Evolutionary conservation across 805 yeast genomes (phyloP).

Genomic region (Lachancea mirantina): DNA sequence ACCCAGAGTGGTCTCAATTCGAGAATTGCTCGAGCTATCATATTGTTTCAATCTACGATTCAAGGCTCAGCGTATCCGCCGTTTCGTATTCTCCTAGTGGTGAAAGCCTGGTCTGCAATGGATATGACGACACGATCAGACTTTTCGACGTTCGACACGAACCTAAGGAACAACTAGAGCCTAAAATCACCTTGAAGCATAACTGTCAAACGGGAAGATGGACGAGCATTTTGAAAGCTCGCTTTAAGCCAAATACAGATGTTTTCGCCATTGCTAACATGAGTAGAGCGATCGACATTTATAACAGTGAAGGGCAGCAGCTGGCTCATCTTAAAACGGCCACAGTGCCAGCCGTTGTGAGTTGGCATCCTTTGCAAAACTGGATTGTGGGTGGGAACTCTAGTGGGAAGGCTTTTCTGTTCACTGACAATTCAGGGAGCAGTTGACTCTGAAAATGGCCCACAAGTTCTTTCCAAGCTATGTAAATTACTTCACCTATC

Average conservation of each 20-base stretch:
- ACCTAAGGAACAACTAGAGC: constrained; percentile 38
- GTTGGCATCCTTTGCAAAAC: constrained; percentile 77
- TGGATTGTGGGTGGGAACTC: constrained; percentile 95
- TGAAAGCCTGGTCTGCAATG: constrained; percentile 75
- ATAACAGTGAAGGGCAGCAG: constrained; percentile 66
- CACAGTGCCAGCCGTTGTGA: constrained; percentile 87
- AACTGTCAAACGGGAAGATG: constrained; percentile 96
- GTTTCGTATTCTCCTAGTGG: constrained; percentile 70
- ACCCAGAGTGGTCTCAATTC: constrained; percentile 51
- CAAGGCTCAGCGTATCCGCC: constrained; percentile 75
- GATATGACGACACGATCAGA: constrained; percentile 80
- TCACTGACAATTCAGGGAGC: too few species aligned
- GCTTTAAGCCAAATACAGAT: constrained; percentile 70
- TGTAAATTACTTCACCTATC: too few species aligned
- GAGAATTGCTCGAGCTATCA: constrained; percentile 36
- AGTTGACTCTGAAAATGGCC: too few species aligned
- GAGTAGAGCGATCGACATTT: constrained; percentile 82
- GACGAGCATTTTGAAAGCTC: constrained; percentile 86
- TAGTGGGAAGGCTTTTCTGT: constrained; percentile 78
- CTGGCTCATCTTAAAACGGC: constrained; percentile 74
- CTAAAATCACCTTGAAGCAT: constrained; percentile 62
- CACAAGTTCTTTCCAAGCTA: too few species aligned
- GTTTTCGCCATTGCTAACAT: constrained; percentile 90
- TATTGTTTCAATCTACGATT: constrained; percentile 51
- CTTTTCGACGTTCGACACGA: constrained; percentile 47